Evolutionary conservation across 139 green algal species (phyloP).

Genomic region (Coccomyxa sp.): DNA sequence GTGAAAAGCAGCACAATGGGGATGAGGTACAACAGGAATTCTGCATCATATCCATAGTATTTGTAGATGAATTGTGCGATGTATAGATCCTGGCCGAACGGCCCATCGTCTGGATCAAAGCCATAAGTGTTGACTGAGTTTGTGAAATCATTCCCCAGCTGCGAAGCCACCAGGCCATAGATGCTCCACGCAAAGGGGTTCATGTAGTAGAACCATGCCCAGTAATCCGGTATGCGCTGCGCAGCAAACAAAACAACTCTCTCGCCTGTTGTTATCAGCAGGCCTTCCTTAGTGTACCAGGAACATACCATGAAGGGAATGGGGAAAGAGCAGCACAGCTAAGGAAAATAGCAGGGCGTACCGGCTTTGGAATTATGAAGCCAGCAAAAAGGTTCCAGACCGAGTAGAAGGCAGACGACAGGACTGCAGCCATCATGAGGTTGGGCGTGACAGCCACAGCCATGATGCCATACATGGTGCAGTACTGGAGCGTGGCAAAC

Average conservation of each 20-base stretch:
- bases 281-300: too few relatives aligned
- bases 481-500: constrained; percentile 21
- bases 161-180: constrained; percentile 22
- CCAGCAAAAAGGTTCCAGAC: constrained; percentile 24
- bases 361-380: constrained; percentile 16
- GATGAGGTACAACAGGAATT: not conserved
- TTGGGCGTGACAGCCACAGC: constrained; percentile 43
- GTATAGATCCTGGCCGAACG: not conserved
- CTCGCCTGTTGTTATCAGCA: not conserved
- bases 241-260: not conserved
- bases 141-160: constrained; percentile 16
- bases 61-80: not conserved
- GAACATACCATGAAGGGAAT: not conserved
- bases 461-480: constrained; percentile 53
- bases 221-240: constrained; percentile 14
- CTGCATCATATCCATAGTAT: constrained; percentile 1
- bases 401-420: constrained; percentile 15
- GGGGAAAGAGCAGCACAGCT: not conserved
- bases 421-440: constrained; percentile 14
- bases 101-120: not conserved
- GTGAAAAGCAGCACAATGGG: not conserved
- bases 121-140: constrained; percentile 4
- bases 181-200: constrained; percentile 21
- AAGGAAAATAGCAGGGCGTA: constrained; percentile 1
- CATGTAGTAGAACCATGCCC: constrained; percentile 11